Base-by-base conservation (phyloP, 1,284 basidiomycete genomes). In the Macrocystidia cucumis region DNA sequence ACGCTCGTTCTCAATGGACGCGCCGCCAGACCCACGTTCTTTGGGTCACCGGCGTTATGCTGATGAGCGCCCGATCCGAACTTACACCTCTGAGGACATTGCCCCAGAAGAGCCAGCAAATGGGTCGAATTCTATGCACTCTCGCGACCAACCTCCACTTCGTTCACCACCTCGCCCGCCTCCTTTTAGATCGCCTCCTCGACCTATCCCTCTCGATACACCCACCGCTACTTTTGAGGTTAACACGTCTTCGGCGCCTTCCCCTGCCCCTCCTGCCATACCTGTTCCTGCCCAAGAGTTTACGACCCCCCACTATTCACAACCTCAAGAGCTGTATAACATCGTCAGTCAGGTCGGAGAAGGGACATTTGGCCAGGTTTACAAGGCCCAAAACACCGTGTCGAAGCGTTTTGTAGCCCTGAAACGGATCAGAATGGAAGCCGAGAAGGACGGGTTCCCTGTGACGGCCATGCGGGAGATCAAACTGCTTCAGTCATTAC, bases 391-490 rank as follows among this genome's bases (percentile, higher is more conserved):
- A 34, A 92, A 92, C 45, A 79, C 76, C 8, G 66, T 80, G 23
- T 85, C 77, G 9, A 83, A 80, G 14, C 58, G 72, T 2, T 67
- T 86, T 40, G 92, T 98, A 18, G 96, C 96, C 3, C 65, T 99
- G 41, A 99, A 99, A 66, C 78, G 92, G 42, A 98, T 99, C 55
- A 77, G 93, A 30, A 98, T 98, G 95, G 96, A 99, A 56, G 74
- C 84, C 3, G 97, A 98, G 60, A 83, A 80, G 53, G 97, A 99
- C 54, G 96, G 96, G 0, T 98, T 99, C 59, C 97, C 96, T 11
- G 90, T 99, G 12, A 99, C 96, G 20, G 93, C 96, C 0, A 95
- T 98, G 85, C 78, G 96, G 33, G 96, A 99, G 63, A 97, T 99
- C 63, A 98, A 98, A 57, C 75, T 99, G 18, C 63, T 99, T 13